Base-by-base conservation (phyloP, 345 rosid genomes). In the Bruguiera gymnorhiza region DNA sequence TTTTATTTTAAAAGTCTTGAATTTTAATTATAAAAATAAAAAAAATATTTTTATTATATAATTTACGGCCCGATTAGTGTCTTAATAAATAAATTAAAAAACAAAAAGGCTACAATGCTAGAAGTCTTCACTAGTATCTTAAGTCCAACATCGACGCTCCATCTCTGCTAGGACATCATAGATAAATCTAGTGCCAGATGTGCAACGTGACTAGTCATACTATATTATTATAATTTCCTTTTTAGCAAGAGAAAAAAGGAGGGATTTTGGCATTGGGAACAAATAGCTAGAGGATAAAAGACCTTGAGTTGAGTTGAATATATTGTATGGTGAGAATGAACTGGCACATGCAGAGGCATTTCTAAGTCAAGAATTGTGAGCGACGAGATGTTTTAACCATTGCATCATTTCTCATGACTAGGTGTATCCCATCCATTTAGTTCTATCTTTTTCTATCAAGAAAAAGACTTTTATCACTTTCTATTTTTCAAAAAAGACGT, bases 321-420 rank as follows among this genome's bases (percentile, higher is more conserved):
- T 30, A 15, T 30, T 63, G 7, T 10, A 15, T 32, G 69, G 58
- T 60, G 66, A 59, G 53, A 8, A 58, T 31, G 73, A 46, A 24
- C 9, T 0, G 70, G 70, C 73, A 65, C 70, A 69, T 58, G 54
- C 60, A 57, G 32, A 19, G 21, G 15, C 56, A 48, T 64, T 16
- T 36, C 13, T 19, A 56, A 63, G 78, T 68, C 78, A 74, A 73
- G 32, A 74, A 56, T 65, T 31, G 63, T 51, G 66, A 61, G 48
- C 21, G 55, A 67, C 39, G 62, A 24, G 48, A 63, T 30, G 20
- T 56, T 27, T 21, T 66, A 19, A 10, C 21, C 13, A 8, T 16
- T 60, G 13, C 9, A 21, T 70, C 2, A 6, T 54, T 53, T 50
- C 18, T 48, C 50, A 3, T 43, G 50, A 43, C 50, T 13, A 13